Conservation (phyloP, 129 eudicot genomes). For the Cynara cardunculus region DNA sequence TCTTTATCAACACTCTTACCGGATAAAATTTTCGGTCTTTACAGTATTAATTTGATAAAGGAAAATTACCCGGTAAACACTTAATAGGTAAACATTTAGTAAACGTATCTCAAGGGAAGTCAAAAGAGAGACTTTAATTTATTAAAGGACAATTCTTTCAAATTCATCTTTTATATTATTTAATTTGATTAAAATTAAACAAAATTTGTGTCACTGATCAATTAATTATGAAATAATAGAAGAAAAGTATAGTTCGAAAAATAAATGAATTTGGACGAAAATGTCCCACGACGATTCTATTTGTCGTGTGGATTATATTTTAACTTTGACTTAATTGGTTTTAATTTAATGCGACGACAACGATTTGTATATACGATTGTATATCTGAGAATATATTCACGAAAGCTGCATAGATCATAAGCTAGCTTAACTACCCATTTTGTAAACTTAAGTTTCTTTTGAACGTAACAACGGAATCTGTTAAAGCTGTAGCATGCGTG, state of each 20-base stretch:
- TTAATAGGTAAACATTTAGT: too few species aligned
- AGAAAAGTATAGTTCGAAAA: background rate
- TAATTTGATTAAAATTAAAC: background rate
- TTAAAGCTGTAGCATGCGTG: background rate
- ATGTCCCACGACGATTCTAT: background rate
- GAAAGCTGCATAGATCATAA: slow-evolving; percentile 1
- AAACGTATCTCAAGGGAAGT: too few species aligned
- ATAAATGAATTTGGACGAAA: background rate
- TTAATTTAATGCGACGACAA: background rate
- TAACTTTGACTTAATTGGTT: background rate
- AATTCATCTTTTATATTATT: background rate
- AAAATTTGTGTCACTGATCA: background rate
- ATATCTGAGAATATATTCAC: background rate
- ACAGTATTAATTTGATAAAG: too few species aligned
- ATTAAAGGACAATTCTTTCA: too few species aligned
- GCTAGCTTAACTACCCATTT: background rate
- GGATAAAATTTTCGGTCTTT: too few species aligned
- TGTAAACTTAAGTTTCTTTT: background rate
- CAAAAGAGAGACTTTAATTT: too few species aligned
- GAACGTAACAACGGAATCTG: background rate
- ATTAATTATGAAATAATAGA: background rate
- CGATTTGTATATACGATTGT: background rate
- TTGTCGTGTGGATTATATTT: background rate
- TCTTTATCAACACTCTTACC: too few species aligned
- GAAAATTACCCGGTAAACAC: too few species aligned